Evolutionary conservation across 371 early-diverging fungal species (phyloP), one percentile per base, ranked within the genome.

Genomic region (Astathelohania contejeani): DNA sequence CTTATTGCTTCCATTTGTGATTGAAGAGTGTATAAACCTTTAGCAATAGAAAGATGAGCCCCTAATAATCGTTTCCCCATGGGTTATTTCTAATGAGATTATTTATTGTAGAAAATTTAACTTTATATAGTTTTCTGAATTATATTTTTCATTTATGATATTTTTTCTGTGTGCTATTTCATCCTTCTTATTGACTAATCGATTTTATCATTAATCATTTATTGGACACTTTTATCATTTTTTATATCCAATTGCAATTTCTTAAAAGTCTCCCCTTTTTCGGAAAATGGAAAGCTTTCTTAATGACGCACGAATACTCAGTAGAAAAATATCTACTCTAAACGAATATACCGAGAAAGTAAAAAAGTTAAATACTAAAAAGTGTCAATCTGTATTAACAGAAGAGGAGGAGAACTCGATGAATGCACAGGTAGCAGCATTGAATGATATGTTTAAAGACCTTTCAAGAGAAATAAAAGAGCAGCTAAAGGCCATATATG

Each of bases 41-140:
- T 68, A 18, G 49, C 20, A 16, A 70, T 72, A 49, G 72, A 70
- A 26, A 75, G 46, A 60, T 75, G 75, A 37, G 72, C 72, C 23
- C 75, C 75, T 12, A 74, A 44, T 28, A 65, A 45, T 54, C 28
- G 16, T 37, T 39, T 23, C 14, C 38, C 12, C 32, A 32, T 32
- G 12, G 12, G 32, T 7, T 7, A 32, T 7, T 7, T 32, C 4
- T 32, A 32, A 32, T 32, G 32, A 12, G 32, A n/a, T n/a, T n/a
- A n/a, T n/a, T n/a, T n/a, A n/a, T n/a, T n/a, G n/a, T n/a, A n/a
- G n/a, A n/a, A n/a, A n/a, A n/a, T n/a, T n/a, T n/a, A n/a, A n/a
- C n/a, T n/a, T n/a, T n/a, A n/a, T n/a, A n/a, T n/a, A n/a, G n/a
- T n/a, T n/a, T n/a, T n/a, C n/a, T n/a, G n/a, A n/a, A n/a, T n/a